Evolutionary conservation across 768 basidiomycete species (phyloP), one percentile per base, ranked within the genome.

Genomic region (Hydnum rufescens): DNA sequence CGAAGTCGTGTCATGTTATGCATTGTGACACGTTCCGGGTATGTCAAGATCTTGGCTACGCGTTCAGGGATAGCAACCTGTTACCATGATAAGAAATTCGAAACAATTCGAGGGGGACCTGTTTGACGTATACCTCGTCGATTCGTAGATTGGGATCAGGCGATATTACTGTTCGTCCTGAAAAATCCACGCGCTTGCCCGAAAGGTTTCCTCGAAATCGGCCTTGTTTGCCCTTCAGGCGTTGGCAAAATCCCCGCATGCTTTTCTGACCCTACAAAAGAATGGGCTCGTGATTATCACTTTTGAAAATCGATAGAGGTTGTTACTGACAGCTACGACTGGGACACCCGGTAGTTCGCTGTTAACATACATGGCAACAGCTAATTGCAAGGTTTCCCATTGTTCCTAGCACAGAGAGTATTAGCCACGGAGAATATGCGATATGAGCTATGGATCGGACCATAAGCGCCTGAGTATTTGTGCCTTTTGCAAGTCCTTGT

Each of bases 81-180:
- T 1, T 3, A 23, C 22, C 36, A 42, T 16, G 26, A 39, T 13
- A 47, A 47, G 26, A 28, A 47, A 28, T 16, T 13, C 26, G 44
- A 47, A 13, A 39, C 36, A 22, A 13, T 39, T 39, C 1, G 2
- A 32, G 16, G 13, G 25, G 42, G 23, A 44, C 19, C 22, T 13
- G 51, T 22, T 50, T 13, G 5, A 46, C 18, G 54, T 62, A 49
- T 36, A 67, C 90, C 68, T 99, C 93, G 64, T 99, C 95, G 61
- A 99, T 95, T 49, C 88, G 80, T 57, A 99, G 68, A 62, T 97
- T 99, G n/a, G 95, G 95, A 65, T 99, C 95, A 1, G 95, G 95
- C 1, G 90, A 93, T 62, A 99, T 99, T 64, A 99, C 95, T 4
- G 95, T 99, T 59, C 95, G 83, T 3, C 80, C 93, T 0, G 92